Evolutionary conservation across 495 filamentous ascomycete species (phyloP).

Genomic region (Staphylotrichum tortipilum): DNA sequence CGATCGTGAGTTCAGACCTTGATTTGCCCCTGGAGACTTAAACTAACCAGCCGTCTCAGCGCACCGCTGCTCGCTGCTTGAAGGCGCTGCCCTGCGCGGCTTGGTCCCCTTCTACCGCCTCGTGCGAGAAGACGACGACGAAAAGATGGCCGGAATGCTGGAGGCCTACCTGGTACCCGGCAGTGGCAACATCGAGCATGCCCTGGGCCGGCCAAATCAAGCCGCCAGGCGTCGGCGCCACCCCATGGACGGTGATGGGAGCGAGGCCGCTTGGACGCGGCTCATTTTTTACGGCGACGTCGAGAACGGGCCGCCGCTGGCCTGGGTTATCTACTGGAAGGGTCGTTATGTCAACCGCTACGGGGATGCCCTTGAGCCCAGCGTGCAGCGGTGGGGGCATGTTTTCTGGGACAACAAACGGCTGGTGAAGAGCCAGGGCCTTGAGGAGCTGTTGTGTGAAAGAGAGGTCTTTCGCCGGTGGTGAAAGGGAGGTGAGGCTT

Average conservation of each 20-base stretch:
- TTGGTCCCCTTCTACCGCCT: conserved; percentile 5
- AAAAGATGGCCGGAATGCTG: conserved; percentile 1
- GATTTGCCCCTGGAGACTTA: not conserved
- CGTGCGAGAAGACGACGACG: conserved; percentile 3
- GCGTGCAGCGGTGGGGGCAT: conserved; percentile 12
- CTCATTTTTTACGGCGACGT: conserved; percentile 16
- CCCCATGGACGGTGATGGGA: conserved; percentile 1
- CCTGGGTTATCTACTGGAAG: conserved; percentile 19
- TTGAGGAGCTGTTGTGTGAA: not conserved
- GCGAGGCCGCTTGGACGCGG: not conserved
- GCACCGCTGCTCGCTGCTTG: not conserved
- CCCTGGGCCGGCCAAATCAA: conserved; percentile 3
- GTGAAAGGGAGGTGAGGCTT: too few relatives aligned
- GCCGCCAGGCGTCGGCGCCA: not conserved
- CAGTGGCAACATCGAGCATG: not conserved
- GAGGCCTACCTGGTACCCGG: not conserved
- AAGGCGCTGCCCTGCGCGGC: not conserved
- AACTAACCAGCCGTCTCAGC: not conserved
- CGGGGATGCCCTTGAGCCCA: conserved; percentile 4
- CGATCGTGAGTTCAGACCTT: not conserved
- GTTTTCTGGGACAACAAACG: conserved; percentile 20
- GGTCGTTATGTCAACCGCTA: conserved; percentile 10
- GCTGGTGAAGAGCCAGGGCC: not conserved
- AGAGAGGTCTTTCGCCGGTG: not conserved
- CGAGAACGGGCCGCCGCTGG: conserved; percentile 10